These are phyloP conservation scores for Citrus inodora DNA, from an alignment of 345 rosid species.

Conservation along the genomic window DNA sequence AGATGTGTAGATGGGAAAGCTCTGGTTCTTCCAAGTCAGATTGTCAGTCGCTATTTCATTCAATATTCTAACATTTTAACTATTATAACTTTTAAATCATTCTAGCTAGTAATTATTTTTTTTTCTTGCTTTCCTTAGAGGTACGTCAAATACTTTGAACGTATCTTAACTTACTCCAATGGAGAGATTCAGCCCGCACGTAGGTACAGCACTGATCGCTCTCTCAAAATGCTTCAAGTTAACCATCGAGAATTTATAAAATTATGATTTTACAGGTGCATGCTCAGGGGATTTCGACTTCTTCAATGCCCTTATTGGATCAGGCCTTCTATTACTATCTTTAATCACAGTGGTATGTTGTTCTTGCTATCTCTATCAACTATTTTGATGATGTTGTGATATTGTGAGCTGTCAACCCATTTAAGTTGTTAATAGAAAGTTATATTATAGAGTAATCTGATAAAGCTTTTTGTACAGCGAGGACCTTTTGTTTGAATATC, in stretches of 20 bases:
- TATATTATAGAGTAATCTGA: not conserved
- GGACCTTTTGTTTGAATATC: not conserved
- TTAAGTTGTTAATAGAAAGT: not conserved
- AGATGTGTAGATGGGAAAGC: constrained; percentile 91
- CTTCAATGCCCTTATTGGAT: constrained; percentile 93
- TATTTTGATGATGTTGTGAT: not conserved
- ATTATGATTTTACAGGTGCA: constrained; percentile 57
- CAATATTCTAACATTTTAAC: constrained; percentile 15
- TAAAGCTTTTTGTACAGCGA: not conserved
- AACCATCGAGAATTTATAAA: constrained; percentile 5
- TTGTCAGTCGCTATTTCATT: constrained; percentile 52
- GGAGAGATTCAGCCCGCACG: constrained; percentile 73
- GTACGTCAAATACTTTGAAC: constrained; percentile 79
- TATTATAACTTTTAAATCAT: constrained; percentile 2
- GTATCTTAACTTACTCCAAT: constrained; percentile 44
- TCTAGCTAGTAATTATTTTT: constrained; percentile 11
- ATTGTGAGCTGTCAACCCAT: not conserved
- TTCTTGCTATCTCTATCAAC: not conserved
- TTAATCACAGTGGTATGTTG: constrained; percentile 71
- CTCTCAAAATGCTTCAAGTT: constrained; percentile 10
- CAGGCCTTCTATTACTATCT: constrained; percentile 77
- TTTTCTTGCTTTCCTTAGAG: constrained; percentile 40
- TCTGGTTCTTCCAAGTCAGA: constrained; percentile 92
- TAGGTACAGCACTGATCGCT: constrained; percentile 44
- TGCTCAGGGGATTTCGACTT: constrained; percentile 89